phyloP scores from a whole-genome alignment of 305 asterid genomes.

The Rubia balearica region DNA sequence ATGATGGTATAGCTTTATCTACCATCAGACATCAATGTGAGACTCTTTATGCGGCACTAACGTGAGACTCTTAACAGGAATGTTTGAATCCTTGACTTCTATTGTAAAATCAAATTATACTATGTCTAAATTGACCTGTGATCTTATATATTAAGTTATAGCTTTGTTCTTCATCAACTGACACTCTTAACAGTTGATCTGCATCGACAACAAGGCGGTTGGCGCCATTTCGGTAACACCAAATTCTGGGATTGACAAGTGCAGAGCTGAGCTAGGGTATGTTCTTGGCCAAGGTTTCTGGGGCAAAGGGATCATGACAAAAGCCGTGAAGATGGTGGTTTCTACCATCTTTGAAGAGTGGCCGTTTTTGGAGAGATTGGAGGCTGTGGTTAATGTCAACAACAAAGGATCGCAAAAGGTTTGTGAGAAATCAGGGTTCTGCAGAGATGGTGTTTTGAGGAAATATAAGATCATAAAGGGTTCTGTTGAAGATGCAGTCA shows the following conservation, averaged over 20 bases:
- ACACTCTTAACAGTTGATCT: constrained; percentile 21
- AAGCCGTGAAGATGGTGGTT: constrained; percentile 38
- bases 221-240: constrained; percentile 43
- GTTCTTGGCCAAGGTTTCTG: constrained; percentile 35
- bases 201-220: constrained; percentile 22
- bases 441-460: constrained; percentile 40
- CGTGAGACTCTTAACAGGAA: no score
- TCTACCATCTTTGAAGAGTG: constrained; percentile 37
- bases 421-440: constrained; percentile 44
- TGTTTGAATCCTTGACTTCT: no score
- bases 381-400: constrained; percentile 35
- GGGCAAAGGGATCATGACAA: constrained; percentile 50
- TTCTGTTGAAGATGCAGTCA: constrained; percentile 22
- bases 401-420: constrained; percentile 52
- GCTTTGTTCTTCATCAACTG: no score
- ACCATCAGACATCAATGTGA: no score
- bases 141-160: no score
- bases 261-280: constrained; percentile 53
- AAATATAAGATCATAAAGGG: constrained; percentile 29
- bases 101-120: no score
- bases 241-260: constrained; percentile 19
- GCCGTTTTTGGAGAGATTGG: constrained; percentile 40
- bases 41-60: no score
- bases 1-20: no score
- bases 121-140: no score